Evolutionary conservation across 139 green algal species (phyloP).

Genomic region (Chlorella vulgaris): DNA sequence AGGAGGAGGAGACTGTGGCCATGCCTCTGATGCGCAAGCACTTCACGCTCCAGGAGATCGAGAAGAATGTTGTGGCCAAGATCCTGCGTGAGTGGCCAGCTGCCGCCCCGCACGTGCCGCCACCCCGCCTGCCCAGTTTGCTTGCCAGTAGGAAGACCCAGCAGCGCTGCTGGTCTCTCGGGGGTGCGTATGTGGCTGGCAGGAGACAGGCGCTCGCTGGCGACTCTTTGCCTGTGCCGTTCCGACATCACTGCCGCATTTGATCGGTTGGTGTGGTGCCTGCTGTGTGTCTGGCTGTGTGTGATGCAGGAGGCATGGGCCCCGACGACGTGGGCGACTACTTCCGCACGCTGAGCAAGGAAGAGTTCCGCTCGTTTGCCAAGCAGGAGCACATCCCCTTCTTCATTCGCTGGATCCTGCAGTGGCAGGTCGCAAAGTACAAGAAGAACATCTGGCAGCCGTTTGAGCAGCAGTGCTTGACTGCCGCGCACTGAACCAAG

Average conservation of each 20-base stretch:
- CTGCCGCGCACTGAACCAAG: neutral
- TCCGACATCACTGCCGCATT: no score
- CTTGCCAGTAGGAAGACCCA: no score
- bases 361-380: conserved; percentile 3
- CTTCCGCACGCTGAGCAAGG: neutral
- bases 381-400: conserved; percentile 20
- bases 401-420: conserved; percentile 20
- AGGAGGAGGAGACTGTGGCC: conserved; percentile 9
- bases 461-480: conserved; percentile 19
- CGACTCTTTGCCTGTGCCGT: no score
- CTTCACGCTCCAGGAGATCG: conserved; percentile 20
- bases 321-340: neutral
- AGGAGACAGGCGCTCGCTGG: no score
- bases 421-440: neutral
- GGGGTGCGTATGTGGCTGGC: no score
- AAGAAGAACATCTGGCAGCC: conserved; percentile 6
- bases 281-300: no score
- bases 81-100: neutral
- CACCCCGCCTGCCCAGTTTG: no score
- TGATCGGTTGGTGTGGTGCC: no score
- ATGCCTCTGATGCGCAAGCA: conserved; percentile 18
- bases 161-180: no score
- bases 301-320: neutral
- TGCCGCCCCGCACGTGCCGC: no score
- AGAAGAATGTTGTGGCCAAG: conserved; percentile 18